Conservation (phyloP, 139 green algal species). For the Spirogloea muscicola region DNA sequence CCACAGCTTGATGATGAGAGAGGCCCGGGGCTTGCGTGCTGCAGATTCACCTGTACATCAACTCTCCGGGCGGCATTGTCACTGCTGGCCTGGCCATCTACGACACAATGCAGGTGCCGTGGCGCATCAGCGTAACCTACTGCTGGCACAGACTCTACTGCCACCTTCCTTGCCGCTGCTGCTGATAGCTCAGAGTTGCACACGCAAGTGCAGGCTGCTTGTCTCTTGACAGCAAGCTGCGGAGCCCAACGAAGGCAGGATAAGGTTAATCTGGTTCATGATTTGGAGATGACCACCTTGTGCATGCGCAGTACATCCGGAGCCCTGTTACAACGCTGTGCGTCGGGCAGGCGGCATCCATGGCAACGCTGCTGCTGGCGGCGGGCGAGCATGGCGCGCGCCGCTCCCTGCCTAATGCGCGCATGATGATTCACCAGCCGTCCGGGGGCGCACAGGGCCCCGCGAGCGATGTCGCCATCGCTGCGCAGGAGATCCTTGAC, state of each 20-base stretch:
- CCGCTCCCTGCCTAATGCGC: constrained; percentile 75
- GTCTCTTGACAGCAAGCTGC: too few relatives aligned
- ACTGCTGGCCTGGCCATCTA: constrained; percentile 94
- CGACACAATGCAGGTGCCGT: constrained; percentile 89
- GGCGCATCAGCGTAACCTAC: too few relatives aligned
- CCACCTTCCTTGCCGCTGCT: too few relatives aligned
- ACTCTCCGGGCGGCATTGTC: constrained; percentile 84
- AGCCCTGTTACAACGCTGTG: constrained; percentile 87
- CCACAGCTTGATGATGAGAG: too few relatives aligned
- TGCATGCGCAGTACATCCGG: constrained; percentile 78
- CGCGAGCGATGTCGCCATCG: constrained; percentile 87
- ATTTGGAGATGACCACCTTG: too few relatives aligned
- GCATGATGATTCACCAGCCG: constrained; percentile 96
- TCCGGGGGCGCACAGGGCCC: constrained; percentile 68
- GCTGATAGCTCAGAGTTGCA: too few relatives aligned
- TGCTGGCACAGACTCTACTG: too few relatives aligned
- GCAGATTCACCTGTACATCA: constrained; percentile 97
- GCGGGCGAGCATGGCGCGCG: constrained; percentile 63
- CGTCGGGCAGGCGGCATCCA: constrained; percentile 86
- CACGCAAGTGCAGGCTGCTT: too few relatives aligned
- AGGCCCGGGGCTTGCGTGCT: too few relatives aligned
- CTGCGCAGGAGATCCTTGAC: constrained; percentile 84
- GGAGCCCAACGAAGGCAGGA: too few relatives aligned
- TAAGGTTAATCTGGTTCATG: too few relatives aligned
- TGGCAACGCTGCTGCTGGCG: constrained; percentile 87